Conservation (phyloP, 2,329 filamentous ascomycete genomes). For the Venturia asperata region DNA sequence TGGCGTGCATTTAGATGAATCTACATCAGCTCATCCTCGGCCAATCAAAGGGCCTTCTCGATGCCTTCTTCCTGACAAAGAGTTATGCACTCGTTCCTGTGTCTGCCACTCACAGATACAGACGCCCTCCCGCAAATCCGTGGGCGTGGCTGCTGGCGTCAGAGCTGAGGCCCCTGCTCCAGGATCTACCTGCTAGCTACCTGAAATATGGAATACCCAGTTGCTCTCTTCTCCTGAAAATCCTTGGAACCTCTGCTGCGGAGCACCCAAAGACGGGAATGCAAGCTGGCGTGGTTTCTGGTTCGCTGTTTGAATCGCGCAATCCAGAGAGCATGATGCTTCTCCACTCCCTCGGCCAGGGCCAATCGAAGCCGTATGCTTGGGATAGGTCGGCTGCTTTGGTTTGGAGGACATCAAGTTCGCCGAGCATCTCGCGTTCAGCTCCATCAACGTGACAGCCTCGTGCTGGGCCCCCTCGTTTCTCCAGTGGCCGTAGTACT, state of each 20-base stretch:
- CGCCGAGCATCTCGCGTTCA: neutral
- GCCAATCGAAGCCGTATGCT: neutral
- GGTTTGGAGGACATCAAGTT: neutral
- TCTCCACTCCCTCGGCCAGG: neutral
- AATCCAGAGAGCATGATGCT: neutral
- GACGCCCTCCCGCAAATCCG: neutral
- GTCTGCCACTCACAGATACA: conserved; percentile 4
- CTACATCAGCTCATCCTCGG: conserved; percentile 9
- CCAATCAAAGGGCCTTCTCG: conserved; percentile 10
- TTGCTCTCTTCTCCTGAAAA: conserved; percentile 9
- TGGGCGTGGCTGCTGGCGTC: conserved; percentile 1
- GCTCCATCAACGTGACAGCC: neutral
- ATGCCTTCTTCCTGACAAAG: neutral
- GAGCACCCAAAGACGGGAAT: neutral
- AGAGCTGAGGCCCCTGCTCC: neutral
- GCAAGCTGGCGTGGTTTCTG: neutral
- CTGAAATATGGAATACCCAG: neutral
- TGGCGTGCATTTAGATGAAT: neutral
- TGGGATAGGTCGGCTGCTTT: neutral
- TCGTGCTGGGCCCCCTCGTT: neutral
- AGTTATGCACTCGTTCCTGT: neutral
- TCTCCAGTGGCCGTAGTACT: neutral
- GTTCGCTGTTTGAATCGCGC: conserved; percentile 5
- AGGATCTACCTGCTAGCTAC: conserved; percentile 8
- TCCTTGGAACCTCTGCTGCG: neutral